Base-by-base conservation (phyloP, 306 rosid species). In the Rubus idaeus region DNA sequence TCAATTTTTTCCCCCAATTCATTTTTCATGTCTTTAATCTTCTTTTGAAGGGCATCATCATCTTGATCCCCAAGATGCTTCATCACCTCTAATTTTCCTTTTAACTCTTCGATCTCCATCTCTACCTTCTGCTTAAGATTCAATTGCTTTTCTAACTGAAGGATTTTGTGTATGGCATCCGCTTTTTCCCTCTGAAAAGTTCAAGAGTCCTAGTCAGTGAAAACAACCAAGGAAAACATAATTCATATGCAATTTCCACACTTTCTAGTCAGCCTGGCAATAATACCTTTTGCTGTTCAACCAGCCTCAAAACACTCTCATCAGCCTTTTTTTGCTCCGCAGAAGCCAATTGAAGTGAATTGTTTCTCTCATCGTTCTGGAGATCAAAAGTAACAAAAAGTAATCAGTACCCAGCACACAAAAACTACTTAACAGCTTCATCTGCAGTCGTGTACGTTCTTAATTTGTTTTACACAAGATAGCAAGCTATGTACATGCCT, bases 1-100 rank as follows among this genome's bases (percentile, higher is more conserved):
- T 89, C 99, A 70, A 68, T 37, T 82, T 95, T 92, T 16, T 84
- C 83, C 72, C 39, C 44, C 75, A 95, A 74, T 70, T 90, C 91
- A 14, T 85, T 83, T 26, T 81, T 81, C 99, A 95, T 92, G 70
- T 88, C 97, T 82, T 90, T 81, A 85, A 95, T 90, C 83, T 88
- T 95, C 67, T 79, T 73, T 83, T 90, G 88, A 53, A 95, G 84
- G 20, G 97, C 93, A 70, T 77, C 88, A 84, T 95, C 99, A 88
- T 93, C 97, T 84, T 81, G 87, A 75, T 95, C 91, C 76, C 87
- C 99, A 61, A 92, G 97, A 90, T 95, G 97, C 87, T 87, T 89
- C 97, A 92, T 89, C 76, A 95, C 99, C 82, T 92, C 91, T 73
- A 95, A 60, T 78, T 95, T 95, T 60, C 99, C 99, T 84, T 85